Conservation (phyloP, 108 stramenopile species). For the Cyclotella kingstonii region DNA sequence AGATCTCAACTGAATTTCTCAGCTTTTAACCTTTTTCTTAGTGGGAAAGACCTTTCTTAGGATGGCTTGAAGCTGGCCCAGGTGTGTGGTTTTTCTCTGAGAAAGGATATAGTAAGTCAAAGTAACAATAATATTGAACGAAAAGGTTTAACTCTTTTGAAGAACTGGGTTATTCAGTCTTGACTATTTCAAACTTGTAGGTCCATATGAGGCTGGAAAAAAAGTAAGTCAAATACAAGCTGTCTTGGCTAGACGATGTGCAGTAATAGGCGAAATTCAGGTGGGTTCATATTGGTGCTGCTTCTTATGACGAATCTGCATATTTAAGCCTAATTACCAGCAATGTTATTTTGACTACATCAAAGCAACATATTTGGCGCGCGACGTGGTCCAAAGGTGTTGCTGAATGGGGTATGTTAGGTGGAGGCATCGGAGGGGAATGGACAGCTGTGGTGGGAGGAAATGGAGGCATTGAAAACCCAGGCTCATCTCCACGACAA, state of each 20-base stretch:
- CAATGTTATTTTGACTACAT: background rate
- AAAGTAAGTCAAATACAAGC: conserved; percentile 86
- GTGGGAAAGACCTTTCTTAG: conserved; percentile 75
- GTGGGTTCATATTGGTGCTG: conserved; percentile 44
- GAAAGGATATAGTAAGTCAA: conserved; percentile 47
- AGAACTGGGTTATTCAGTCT: background rate
- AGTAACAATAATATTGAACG: background rate
- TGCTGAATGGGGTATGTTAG: conserved; percentile 80
- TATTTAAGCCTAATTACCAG: background rate
- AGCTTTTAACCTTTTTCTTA: conserved; percentile 27
- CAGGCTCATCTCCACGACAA: conserved; percentile 1
- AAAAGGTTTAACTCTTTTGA: background rate
- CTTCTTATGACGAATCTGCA: background rate
- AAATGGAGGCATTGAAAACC: conserved; percentile 51
- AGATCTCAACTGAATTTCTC: background rate
- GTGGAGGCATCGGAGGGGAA: conserved; percentile 64
- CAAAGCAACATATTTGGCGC: conserved; percentile 1
- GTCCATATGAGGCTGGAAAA: conserved; percentile 60
- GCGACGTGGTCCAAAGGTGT: conserved; percentile 50
- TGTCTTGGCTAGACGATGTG: conserved; percentile 74
- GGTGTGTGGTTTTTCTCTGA: conserved; percentile 58
- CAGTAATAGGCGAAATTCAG: conserved; percentile 81
- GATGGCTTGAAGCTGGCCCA: conserved; percentile 81
- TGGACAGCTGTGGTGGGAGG: conserved; percentile 69
- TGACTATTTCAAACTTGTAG: background rate